These are phyloP conservation scores for Tetrapisispora namnaoensis DNA, from an alignment of 805 yeast genomes.

Conservation along the genomic window DNA sequence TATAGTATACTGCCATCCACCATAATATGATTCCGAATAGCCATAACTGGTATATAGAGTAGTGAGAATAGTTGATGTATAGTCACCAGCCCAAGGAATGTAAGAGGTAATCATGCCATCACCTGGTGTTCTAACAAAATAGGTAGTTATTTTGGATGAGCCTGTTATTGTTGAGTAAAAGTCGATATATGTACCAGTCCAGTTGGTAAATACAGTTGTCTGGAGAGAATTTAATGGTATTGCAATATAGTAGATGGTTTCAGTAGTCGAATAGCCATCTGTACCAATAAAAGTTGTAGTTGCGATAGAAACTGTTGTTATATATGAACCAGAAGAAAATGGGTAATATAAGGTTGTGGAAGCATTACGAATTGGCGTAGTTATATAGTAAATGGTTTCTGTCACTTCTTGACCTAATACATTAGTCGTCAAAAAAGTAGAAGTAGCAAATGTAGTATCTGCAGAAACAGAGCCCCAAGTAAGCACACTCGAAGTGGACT, in stretches of 20 bases:
- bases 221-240: neutral
- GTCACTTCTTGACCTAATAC: no score
- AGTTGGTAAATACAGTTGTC: neutral
- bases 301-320: neutral
- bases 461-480: no score
- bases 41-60: neutral
- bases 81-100: neutral
- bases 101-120: neutral
- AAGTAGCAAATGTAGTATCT: no score
- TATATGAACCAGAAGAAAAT: slow-evolving; percentile 2
- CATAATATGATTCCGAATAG: neutral
- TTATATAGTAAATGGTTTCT: no score
- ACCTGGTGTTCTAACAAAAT: neutral
- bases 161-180: neutral
- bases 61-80: neutral
- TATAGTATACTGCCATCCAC: neutral
- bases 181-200: neutral
- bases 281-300: neutral
- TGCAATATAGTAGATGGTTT: neutral
- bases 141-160: neutral
- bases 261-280: neutral
- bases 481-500: no score
- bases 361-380: neutral
- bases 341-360: neutral
- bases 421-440: no score